A percentile compares a stretch with the other conserved stretches of the same genome.
Evolutionary conservation across 176 grass and related monocot species (phyloP).

Genomic region (Elaeis guineensis): DNA sequence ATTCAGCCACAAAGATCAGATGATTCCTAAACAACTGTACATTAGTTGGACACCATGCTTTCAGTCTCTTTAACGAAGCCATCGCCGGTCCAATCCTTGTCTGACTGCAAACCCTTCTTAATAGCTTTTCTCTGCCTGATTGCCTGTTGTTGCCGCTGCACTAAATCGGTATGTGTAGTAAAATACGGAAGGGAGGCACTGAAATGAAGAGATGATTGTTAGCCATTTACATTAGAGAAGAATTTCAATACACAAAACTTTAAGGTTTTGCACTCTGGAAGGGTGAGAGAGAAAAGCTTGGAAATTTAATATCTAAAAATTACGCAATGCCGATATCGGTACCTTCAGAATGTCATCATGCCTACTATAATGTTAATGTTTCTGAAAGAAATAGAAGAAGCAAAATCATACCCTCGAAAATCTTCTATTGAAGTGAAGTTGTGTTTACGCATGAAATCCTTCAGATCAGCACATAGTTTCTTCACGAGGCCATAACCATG

Average conservation of each 20-base stretch:
- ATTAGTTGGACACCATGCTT: constrained; percentile 97
- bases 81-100: constrained; percentile 95
- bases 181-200: constrained; percentile 86
- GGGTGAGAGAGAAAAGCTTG: no score
- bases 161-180: constrained; percentile 83
- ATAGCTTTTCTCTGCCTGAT: constrained; percentile 79
- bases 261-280: no score
- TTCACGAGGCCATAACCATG: constrained; percentile 96
- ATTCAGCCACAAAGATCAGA: no score
- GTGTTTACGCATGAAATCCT: constrained; percentile 94
- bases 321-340: no score
- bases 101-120: constrained; percentile 69
- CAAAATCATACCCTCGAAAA: constrained; percentile 62
- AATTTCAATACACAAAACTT: no score
- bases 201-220: constrained; percentile 4
- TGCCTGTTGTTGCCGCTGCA: constrained; percentile 69
- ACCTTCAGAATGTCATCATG: no score
- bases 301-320: no score
- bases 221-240: no score
- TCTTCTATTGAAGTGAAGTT: constrained; percentile 80
- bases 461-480: constrained; percentile 72
- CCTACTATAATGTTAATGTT: background rate
- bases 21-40: background rate
- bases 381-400: constrained; percentile 5
- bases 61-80: constrained; percentile 87